Evolutionary conservation across 495 filamentous ascomycete species (phyloP).

Genomic region (Venustampulla echinocandica): DNA sequence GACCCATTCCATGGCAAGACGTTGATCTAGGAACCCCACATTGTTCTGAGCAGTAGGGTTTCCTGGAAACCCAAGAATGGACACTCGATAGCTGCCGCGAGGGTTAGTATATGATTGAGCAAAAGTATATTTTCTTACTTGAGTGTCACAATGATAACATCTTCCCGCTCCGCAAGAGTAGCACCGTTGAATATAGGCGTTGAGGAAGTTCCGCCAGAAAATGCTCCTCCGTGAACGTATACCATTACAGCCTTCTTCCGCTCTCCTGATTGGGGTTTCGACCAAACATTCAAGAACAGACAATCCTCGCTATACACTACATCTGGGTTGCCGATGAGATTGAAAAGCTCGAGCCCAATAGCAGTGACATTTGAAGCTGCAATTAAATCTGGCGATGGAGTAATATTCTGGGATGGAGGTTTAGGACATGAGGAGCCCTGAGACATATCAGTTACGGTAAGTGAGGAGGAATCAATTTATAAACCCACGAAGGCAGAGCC

Average conservation of each 20-base stretch:
- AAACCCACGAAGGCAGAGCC: conserved; percentile 24
- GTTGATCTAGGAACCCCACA: conserved; percentile 22
- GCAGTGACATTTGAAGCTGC: conserved; percentile 7
- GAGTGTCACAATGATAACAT: conserved; percentile 51
- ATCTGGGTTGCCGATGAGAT: conserved; percentile 1
- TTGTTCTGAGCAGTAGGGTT: conserved; percentile 26
- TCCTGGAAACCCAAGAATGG: conserved; percentile 42
- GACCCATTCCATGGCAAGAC: conserved; percentile 53
- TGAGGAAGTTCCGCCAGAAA: conserved; percentile 25
- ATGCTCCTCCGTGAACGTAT: conserved; percentile 34
- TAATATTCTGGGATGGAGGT: background rate
- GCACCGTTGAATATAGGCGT: conserved; percentile 31
- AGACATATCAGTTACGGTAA: background rate
- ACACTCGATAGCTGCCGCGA: conserved; percentile 32
- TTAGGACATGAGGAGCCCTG: conserved; percentile 5
- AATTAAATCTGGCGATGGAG: background rate
- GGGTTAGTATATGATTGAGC: background rate
- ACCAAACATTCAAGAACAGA: conserved; percentile 47
- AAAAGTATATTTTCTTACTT: conserved; percentile 27
- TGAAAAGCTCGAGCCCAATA: conserved; percentile 4
- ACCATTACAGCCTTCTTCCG: conserved; percentile 31
- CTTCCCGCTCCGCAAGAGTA: conserved; percentile 35
- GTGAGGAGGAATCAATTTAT: background rate
- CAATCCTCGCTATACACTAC: conserved; percentile 42
- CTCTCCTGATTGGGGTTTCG: conserved; percentile 26